Percentiles rank a stretch among this genome's conserved stretches.
These are phyloP conservation scores for Escovopsis weberi DNA, from an alignment of 2,329 filamentous ascomycete species.

Conservation along the genomic window DNA sequence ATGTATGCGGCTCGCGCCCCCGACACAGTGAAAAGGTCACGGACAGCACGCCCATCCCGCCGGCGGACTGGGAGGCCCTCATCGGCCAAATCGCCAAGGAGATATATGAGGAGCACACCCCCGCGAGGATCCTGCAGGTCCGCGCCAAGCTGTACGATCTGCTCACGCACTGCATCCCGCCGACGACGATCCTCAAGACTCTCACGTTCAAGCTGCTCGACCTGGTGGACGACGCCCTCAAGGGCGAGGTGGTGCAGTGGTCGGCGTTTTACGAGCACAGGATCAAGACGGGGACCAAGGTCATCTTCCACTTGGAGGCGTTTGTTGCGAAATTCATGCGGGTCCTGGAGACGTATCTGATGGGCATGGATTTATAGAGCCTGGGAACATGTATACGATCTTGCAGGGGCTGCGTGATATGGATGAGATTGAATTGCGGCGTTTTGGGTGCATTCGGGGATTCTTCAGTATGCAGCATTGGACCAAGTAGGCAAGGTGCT, in stretches of 20 bases:
- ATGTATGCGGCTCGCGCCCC: background rate
- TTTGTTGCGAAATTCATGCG: slow-evolving; percentile 99
- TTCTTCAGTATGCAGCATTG: too few relatives aligned
- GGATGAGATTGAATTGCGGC: background rate
- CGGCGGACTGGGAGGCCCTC: slow-evolving; percentile 91
- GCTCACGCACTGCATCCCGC: slow-evolving; percentile 90
- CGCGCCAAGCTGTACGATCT: slow-evolving; percentile 93
- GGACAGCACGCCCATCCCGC: slow-evolving; percentile 77
- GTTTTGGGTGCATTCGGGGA: too few relatives aligned
- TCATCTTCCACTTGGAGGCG: slow-evolving; percentile 95
- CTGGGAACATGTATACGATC: too few relatives aligned
- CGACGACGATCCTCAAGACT: slow-evolving; percentile 87
- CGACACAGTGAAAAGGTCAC: slow-evolving; percentile 66
- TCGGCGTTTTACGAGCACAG: slow-evolving; percentile 95
- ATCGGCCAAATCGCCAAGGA: slow-evolving; percentile 83
- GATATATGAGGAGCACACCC: slow-evolving; percentile 87
- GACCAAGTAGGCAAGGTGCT: too few relatives aligned
- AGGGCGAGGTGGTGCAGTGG: slow-evolving; percentile 89
- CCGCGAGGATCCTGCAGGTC: slow-evolving; percentile 72
- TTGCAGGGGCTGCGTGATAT: too few relatives aligned
- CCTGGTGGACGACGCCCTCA: slow-evolving; percentile 76
- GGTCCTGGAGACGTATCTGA: slow-evolving; percentile 77
- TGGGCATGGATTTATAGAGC: slow-evolving; percentile 62
- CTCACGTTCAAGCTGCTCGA: slow-evolving; percentile 85
- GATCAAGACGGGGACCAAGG: slow-evolving; percentile 81